Conservation (phyloP, 768 basidiomycete genomes). For the Auricularia sp. region DNA sequence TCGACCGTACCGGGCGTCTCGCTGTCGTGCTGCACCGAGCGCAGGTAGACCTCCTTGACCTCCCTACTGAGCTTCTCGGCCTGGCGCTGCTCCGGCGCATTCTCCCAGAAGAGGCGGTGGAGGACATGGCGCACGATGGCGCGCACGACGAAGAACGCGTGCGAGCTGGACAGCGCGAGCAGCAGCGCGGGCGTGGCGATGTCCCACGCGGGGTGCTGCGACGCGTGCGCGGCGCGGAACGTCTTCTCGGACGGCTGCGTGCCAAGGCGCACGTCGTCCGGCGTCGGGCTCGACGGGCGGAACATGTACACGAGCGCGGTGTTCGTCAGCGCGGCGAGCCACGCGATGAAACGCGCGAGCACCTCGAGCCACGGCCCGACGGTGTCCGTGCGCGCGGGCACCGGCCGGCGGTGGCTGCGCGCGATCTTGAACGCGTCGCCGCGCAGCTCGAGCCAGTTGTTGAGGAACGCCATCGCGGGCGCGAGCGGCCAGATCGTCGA, state of each 20-base stretch:
- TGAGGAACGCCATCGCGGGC: slow-evolving; percentile 78
- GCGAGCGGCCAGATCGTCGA: slow-evolving; percentile 90
- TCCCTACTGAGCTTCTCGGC: not conserved
- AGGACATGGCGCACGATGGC: not conserved
- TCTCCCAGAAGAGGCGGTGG: not conserved
- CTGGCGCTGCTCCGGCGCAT: not conserved
- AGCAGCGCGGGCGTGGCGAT: not conserved
- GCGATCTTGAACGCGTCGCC: slow-evolving; percentile 95
- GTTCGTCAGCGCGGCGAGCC: slow-evolving; percentile 83
- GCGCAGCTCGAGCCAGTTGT: slow-evolving; percentile 86
- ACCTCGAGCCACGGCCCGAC: slow-evolving; percentile 93
- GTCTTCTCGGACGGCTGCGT: not conserved
- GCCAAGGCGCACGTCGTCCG: slow-evolving; percentile 1
- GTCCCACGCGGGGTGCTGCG: not conserved
- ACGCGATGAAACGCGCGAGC: slow-evolving; percentile 74
- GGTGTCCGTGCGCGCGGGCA: slow-evolving; percentile 78
- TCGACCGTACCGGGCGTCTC: not conserved
- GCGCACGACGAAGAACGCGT: not conserved
- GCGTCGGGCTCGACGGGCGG: slow-evolving; percentile 27
- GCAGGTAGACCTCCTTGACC: slow-evolving; percentile 1
- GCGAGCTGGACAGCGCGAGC: not conserved
- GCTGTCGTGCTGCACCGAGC: not conserved
- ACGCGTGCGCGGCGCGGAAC: not conserved
- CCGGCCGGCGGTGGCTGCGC: slow-evolving; percentile 70
- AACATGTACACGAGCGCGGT: slow-evolving; percentile 88